phyloP scores from a whole-genome alignment of 345 rosid species.

The Reutealis trisperma region DNA sequence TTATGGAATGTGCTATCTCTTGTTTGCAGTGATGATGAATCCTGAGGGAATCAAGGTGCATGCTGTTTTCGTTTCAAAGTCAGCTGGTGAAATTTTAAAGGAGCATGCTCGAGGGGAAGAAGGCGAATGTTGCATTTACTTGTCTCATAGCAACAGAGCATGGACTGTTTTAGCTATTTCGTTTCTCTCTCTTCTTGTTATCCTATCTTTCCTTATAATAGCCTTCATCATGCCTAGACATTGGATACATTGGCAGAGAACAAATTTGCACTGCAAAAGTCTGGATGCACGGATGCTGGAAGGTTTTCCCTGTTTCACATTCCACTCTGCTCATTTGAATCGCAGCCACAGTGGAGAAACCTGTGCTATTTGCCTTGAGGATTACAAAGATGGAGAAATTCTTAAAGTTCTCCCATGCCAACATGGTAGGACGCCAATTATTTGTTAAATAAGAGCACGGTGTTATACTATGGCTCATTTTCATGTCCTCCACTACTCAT shows the following conservation, averaged over 20 bases:
- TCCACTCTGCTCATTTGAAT: slow-evolving; percentile 34
- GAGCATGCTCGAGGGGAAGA: slow-evolving; percentile 45
- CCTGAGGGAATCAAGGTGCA: slow-evolving; percentile 45
- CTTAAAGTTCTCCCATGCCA: slow-evolving; percentile 72
- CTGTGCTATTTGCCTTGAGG: slow-evolving; percentile 77
- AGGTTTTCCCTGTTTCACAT: slow-evolving; percentile 52
- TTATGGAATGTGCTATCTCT: background rate
- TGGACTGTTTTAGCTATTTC: slow-evolving; percentile 70
- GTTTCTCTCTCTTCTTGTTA: slow-evolving; percentile 45
- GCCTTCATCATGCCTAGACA: slow-evolving; percentile 49
- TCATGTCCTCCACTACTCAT: background rate
- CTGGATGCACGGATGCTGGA: slow-evolving; percentile 51
- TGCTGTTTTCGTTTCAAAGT: slow-evolving; percentile 64
- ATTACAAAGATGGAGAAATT: slow-evolving; percentile 62
- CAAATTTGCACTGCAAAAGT: slow-evolving; percentile 12
- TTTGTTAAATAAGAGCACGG: no score
- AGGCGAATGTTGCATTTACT: slow-evolving; percentile 63
- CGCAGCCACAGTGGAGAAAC: slow-evolving; percentile 47
- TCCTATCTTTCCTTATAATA: slow-evolving; percentile 46
- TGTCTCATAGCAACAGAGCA: slow-evolving; percentile 32
- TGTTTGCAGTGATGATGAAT: slow-evolving; percentile 61
- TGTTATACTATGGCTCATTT: background rate
- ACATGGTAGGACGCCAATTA: slow-evolving; percentile 45
- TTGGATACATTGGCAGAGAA: slow-evolving; percentile 49
- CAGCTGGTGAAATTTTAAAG: slow-evolving; percentile 50